Evolutionary conservation across 2,329 filamentous ascomycete species (phyloP).

Genomic region (Lasiodiplodia sp.): DNA sequence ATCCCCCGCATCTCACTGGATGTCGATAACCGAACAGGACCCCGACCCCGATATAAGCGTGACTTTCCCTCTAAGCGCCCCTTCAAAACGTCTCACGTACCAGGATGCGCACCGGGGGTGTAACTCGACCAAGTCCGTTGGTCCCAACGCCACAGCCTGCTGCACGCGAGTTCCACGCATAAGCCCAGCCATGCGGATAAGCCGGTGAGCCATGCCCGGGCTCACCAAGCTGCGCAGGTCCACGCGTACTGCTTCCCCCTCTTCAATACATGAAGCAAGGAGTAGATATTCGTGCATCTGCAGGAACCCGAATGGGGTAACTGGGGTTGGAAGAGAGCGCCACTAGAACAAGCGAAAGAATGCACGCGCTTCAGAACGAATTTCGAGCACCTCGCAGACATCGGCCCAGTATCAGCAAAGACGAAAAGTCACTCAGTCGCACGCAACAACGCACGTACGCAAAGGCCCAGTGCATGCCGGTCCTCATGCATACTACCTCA

Average conservation of each 20-base stretch:
- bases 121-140: slow-evolving; percentile 6
- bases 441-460: neutral
- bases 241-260: neutral
- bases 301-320: neutral
- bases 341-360: neutral
- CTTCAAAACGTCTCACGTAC: neutral
- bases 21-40: neutral
- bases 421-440: neutral
- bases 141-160: slow-evolving; percentile 2
- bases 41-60: neutral
- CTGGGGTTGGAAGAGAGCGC: neutral
- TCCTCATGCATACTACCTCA: neutral
- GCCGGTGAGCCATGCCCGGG: slow-evolving; percentile 4
- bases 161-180: slow-evolving; percentile 16
- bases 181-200: neutral
- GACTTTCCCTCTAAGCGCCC: slow-evolving; percentile 5
- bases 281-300: neutral
- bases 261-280: neutral
- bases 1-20: neutral
- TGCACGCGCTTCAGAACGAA: neutral
- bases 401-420: neutral
- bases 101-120: slow-evolving; percentile 13
- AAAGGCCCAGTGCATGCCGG: neutral
- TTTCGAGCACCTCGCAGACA: too few species aligned
- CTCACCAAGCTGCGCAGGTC: neutral